Conservation (phyloP, 768 basidiomycete genomes). For the Kondoa malvinella region DNA sequence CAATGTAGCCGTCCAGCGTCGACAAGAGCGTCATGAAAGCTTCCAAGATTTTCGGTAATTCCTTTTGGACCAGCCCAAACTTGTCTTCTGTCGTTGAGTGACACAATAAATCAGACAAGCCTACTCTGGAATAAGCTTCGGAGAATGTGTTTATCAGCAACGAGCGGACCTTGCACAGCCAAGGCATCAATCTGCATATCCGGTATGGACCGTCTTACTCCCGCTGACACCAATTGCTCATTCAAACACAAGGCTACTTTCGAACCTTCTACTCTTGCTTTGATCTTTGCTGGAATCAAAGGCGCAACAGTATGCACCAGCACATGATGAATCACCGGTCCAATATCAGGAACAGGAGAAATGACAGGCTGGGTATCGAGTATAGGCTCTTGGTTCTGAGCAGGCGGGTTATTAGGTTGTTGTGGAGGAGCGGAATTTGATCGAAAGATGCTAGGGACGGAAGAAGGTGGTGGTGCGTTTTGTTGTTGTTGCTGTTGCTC, state of each 20-base stretch:
- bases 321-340: no score
- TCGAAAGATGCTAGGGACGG: not conserved
- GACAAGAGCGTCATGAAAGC: constrained; percentile 50
- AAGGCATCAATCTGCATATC: constrained; percentile 11
- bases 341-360: no score
- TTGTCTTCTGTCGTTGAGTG: constrained; percentile 62
- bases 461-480: not conserved
- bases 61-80: constrained; percentile 67
- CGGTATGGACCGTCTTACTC: constrained; percentile 3
- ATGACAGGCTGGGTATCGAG: no score
- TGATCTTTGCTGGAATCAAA: no score
- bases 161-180: constrained; percentile 20
- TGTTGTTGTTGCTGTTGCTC: not conserved
- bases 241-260: not conserved
- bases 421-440: not conserved
- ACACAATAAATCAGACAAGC: constrained; percentile 49
- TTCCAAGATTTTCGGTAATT: constrained; percentile 66
- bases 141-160: not conserved
- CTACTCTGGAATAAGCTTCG: constrained; percentile 31
- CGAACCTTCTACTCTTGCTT: not conserved
- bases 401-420: no score
- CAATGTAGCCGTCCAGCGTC: constrained; percentile 50
- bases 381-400: no score
- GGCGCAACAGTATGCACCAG: no score
- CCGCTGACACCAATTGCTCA: not conserved